Conservation (phyloP, 2,329 filamentous ascomycete species). For the Hansfordia pulvinata region DNA sequence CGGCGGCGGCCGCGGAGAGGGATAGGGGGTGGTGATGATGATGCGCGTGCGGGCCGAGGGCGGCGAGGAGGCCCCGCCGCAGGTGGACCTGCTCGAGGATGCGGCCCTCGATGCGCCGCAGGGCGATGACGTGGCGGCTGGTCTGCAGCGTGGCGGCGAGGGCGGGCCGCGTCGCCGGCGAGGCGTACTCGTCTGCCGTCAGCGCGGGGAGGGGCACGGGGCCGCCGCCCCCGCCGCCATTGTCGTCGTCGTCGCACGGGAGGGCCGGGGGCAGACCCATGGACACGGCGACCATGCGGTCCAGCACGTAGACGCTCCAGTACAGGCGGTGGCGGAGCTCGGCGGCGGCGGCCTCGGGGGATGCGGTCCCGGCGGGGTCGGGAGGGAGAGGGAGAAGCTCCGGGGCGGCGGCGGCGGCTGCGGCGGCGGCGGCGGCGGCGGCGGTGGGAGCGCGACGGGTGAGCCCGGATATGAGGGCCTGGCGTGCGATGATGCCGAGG, state of each 20-base stretch:
- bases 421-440: slow-evolving; percentile 3
- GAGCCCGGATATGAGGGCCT: slow-evolving; percentile 23
- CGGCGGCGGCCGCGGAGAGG: no score
- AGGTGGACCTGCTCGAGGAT: slow-evolving; percentile 23
- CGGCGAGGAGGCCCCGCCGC: slow-evolving; percentile 14
- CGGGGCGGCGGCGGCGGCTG: slow-evolving; percentile 10
- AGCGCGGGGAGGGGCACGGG: slow-evolving; percentile 28
- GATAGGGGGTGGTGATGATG: no score
- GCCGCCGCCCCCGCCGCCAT: no score
- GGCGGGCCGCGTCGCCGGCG: slow-evolving; percentile 19
- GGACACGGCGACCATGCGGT: slow-evolving; percentile 28
- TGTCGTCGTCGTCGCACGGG: slow-evolving; percentile 20
- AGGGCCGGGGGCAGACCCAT: slow-evolving; percentile 25
- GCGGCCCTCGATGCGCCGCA: slow-evolving; percentile 27
- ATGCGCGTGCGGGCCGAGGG: slow-evolving; percentile 14
- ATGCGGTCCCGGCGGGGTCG: slow-evolving; percentile 7
- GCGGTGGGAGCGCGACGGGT: slow-evolving; percentile 17
- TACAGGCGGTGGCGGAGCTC: slow-evolving; percentile 24
- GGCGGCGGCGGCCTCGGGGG: slow-evolving; percentile 9
- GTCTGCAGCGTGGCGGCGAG: slow-evolving; percentile 27
- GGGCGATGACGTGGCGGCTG: slow-evolving; percentile 27
- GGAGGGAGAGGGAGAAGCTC: no score
- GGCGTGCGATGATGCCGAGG: slow-evolving; percentile 23
- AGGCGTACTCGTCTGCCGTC: slow-evolving; percentile 29
- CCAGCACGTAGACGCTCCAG: slow-evolving; percentile 30